Evolutionary conservation across 139 green algal genomes (phyloP), one percentile per base, ranked within the genome.

Genomic region (Coelastrella sp.): DNA sequence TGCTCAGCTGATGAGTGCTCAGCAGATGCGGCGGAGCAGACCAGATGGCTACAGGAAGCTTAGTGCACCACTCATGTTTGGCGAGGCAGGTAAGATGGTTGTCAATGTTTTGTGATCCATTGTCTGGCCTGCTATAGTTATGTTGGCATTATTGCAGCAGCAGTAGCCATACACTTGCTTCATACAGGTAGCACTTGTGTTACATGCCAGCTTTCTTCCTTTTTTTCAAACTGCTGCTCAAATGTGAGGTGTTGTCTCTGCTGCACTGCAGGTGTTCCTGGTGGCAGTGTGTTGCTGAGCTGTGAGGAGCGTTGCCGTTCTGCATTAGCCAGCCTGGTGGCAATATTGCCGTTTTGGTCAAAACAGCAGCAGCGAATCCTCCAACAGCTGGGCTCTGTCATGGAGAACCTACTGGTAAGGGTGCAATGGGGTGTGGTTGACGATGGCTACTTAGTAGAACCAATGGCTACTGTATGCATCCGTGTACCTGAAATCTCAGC

Each of bases 21-120:
- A 15, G 2, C 48, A 86, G 32, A 80, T 95, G 66, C 68, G 85
- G 17, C 30, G 66, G 0, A 75, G 72, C 5, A 87, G 93, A 3
- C 76, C 88, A 21, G 90, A 96, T 75, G 94, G 94, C 30, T 96
- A 95, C 85, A 80, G 79, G 40, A 50, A 79, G 38, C 60, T 96
- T 40, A 51, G 84, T 0, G 90, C 89, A 17, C 94, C 94, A 2
- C 79, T 93, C 87, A 86, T 97, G 68, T 79, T 89, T 0, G 94
- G 94, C 7, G 92, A 95, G 85, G 74, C 38, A 60, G 45, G 75
- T 82, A 53, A 38, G 75, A n/a, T n/a, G n/a, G n/a, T n/a, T n/a
- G n/a, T n/a, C n/a, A n/a, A n/a, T n/a, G n/a, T n/a, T n/a, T n/a
- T n/a, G n/a, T n/a, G n/a, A n/a, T n/a, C n/a, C n/a, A n/a, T n/a